Percentiles rank a stretch among this genome's conserved stretches.
These are phyloP conservation scores for Pinus taeda DNA, from an alignment of 75 land plant genomes.

Conservation along the genomic window DNA sequence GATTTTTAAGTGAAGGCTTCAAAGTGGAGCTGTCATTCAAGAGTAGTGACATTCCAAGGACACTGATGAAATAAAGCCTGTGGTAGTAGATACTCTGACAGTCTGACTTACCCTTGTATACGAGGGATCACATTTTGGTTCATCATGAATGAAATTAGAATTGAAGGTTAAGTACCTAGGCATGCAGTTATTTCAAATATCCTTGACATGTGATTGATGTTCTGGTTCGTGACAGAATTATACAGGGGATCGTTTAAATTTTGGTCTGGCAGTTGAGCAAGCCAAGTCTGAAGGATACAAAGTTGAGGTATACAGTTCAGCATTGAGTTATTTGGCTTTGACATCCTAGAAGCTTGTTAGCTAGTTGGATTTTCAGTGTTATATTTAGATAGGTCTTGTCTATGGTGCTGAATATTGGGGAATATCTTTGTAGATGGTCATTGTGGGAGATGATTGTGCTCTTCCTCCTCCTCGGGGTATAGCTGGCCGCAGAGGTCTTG, in stretches of 20 bases:
- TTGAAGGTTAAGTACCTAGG: neutral
- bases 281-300: slow-evolving; percentile 96
- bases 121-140: too few relatives aligned
- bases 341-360: neutral
- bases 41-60: neutral
- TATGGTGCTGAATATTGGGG: slow-evolving; percentile 3
- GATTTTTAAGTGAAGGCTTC: neutral
- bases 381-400: neutral
- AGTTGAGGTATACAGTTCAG: slow-evolving; percentile 63
- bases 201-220: neutral
- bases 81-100: neutral
- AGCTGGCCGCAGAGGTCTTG: slow-evolving; percentile 92
- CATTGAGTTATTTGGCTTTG: slow-evolving; percentile 7
- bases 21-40: neutral
- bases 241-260: slow-evolving; percentile 91
- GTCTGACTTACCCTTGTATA: neutral
- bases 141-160: too few relatives aligned
- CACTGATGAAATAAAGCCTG: neutral
- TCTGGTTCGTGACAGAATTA: slow-evolving; percentile 70
- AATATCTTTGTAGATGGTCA: slow-evolving; percentile 52
- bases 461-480: slow-evolving; percentile 88
- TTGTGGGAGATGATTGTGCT: slow-evolving; percentile 99
- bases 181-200: neutral
- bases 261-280: slow-evolving; percentile 97
- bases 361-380: neutral